These are phyloP conservation scores for Ascoidea asiatica DNA, from an alignment of 805 yeast genomes.

Conservation along the genomic window DNA sequence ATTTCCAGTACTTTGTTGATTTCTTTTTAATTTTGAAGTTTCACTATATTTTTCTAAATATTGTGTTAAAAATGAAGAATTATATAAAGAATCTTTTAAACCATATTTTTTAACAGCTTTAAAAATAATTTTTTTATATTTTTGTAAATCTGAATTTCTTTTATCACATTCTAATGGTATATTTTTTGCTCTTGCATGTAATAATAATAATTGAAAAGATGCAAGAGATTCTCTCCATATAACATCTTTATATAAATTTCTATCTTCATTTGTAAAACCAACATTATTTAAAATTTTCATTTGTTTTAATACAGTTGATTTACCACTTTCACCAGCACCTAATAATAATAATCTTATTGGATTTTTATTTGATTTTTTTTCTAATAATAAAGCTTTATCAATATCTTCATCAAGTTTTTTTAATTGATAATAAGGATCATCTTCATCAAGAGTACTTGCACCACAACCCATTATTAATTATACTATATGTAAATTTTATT, in stretches of 20 bases:
- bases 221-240: slow-evolving; percentile 90
- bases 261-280: slow-evolving; percentile 71
- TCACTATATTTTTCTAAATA: slow-evolving; percentile 51
- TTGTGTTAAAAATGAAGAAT: slow-evolving; percentile 46
- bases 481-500: too few species aligned
- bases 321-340: slow-evolving; percentile 94
- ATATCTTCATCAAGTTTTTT: slow-evolving; percentile 47
- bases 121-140: slow-evolving; percentile 35
- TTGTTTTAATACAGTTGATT: slow-evolving; percentile 85
- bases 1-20: slow-evolving; percentile 40
- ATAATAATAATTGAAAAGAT: slow-evolving; percentile 63
- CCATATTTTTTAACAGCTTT: slow-evolving; percentile 38
- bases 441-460: slow-evolving; percentile 36
- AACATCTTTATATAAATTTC: slow-evolving; percentile 68
- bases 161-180: slow-evolving; percentile 56
- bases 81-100: slow-evolving; percentile 42
- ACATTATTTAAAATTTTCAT: slow-evolving; percentile 74
- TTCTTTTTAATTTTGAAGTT: slow-evolving; percentile 36
- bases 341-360: slow-evolving; percentile 62
- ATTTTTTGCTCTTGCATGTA: slow-evolving; percentile 58
- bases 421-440: slow-evolving; percentile 40
- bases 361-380: slow-evolving; percentile 38
- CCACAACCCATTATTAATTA: slow-evolving; percentile 52
- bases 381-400: slow-evolving; percentile 44
- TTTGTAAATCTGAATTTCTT: slow-evolving; percentile 31